Evolutionary conservation across 345 rosid genomes (phyloP).

Genomic region (Bruguiera gymnorhiza): DNA sequence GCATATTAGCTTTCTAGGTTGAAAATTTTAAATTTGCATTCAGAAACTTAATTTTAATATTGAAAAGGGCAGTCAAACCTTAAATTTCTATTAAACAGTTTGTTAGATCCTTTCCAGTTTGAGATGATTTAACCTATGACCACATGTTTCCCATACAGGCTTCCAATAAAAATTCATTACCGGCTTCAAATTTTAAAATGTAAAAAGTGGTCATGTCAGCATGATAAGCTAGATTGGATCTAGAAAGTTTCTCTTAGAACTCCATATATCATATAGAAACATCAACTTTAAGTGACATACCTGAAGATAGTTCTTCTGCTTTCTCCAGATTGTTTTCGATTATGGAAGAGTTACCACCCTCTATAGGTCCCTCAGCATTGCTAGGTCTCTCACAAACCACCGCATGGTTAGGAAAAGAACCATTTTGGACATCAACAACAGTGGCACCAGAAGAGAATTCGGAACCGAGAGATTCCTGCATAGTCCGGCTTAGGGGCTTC

Average conservation of each 20-base stretch:
- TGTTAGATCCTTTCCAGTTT: not conserved
- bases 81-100: not conserved
- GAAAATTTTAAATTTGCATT: too few species aligned
- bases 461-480: slow-evolving; percentile 51
- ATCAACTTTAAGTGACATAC: slow-evolving; percentile 29
- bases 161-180: not conserved
- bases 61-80: not conserved
- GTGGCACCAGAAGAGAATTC: slow-evolving; percentile 63
- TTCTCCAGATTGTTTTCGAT: slow-evolving; percentile 52
- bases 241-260: not conserved
- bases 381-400: slow-evolving; percentile 47
- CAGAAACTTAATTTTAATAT: too few species aligned
- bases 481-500: slow-evolving; percentile 44
- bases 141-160: not conserved
- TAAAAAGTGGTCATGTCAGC: not conserved
- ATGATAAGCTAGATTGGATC: not conserved
- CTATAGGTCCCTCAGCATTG: slow-evolving; percentile 42
- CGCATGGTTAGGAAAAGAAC: slow-evolving; percentile 37
- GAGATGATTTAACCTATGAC: not conserved
- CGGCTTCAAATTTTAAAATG: not conserved
- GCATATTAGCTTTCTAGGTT: too few species aligned
- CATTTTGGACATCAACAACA: slow-evolving; percentile 46
- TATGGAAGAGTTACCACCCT: slow-evolving; percentile 43
- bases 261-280: not conserved
- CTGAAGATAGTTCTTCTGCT: slow-evolving; percentile 67